Evolutionary conservation across 1,139 yeast species (phyloP).

Genomic region (Candida gigantensis): DNA sequence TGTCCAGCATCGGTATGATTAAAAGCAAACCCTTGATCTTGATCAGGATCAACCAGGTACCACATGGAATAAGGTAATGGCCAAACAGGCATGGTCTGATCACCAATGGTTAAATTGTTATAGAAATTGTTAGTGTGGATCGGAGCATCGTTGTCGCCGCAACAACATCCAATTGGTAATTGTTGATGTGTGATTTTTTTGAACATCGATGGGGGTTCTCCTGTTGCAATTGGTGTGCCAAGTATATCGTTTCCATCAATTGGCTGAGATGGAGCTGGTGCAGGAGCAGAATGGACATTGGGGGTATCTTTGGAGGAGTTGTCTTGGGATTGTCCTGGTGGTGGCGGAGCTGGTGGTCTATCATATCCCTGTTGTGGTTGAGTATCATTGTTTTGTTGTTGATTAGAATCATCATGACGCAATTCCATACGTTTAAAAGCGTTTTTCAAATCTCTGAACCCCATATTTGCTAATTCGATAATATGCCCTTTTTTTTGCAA

Average conservation of each 20-base stretch:
- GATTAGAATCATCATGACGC: too few relatives aligned
- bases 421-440: slow-evolving; percentile 23
- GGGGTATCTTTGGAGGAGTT: neutral
- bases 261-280: slow-evolving; percentile 3
- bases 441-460: slow-evolving; percentile 29
- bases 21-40: slow-evolving; percentile 43
- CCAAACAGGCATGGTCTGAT: slow-evolving; percentile 50
- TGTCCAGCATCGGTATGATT: slow-evolving; percentile 46
- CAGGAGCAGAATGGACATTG: neutral
- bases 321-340: slow-evolving; percentile 7
- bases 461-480: too few relatives aligned
- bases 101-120: slow-evolving; percentile 44
- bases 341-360: slow-evolving; percentile 12
- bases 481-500: too few relatives aligned
- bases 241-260: slow-evolving; percentile 12
- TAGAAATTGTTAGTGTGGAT: slow-evolving; percentile 49
- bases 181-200: slow-evolving; percentile 25
- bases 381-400: too few relatives aligned
- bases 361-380: slow-evolving; percentile 9
- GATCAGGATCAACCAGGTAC: slow-evolving; percentile 41
- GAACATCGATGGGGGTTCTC: slow-evolving; percentile 31
- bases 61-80: slow-evolving; percentile 50
- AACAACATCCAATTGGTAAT: slow-evolving; percentile 32
- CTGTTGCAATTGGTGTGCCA: slow-evolving; percentile 25
- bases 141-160: slow-evolving; percentile 20